Evolutionary conservation across 2,329 filamentous ascomycete species (phyloP), one percentile per base, ranked within the genome.

Genomic region (Pestalotiopsis sp.): DNA sequence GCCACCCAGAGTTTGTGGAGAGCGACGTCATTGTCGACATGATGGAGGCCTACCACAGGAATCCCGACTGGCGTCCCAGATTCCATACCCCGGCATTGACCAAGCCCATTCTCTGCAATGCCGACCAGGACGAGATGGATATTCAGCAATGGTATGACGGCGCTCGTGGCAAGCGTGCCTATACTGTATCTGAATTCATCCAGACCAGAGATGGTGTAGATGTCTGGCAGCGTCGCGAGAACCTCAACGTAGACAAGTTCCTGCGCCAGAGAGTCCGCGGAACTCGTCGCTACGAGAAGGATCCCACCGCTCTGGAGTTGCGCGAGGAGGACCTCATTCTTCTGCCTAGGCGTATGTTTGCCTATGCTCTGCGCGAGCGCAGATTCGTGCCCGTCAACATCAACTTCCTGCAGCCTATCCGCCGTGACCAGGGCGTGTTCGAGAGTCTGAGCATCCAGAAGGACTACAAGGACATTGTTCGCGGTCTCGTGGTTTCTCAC

Each of bases 21-120:
- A 81, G 80, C 60, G 80, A 83, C 27, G 79, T 83, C n/a, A 81
- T 83, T 7, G 77, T 83, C 3, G 81, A 83, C 49, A 74, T 83
- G n/a, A 76, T 75, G 0, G 80, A 82, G 69, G 81, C 81, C 0
- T 81, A 78, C 66, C 79, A 82, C 70, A 79, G 76, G 71, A 79
- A 79, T 66, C 79, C 79, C 0, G 76, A 78, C 65, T 83, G 81
- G 81, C 73, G 77, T 1, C 80, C 81, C 3, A 61, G 6, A 7
- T 77, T 76, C 68, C 75, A 75, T 68, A 74, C 74, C n/a, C 63
- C 77, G 17, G 77, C 77, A 0, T n/a, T 72, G 1, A 70, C 75
- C 72, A 79, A 80, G 73, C 74, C 74, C 4, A 74, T 74, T 4
- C 69, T 74, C 4, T 79, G 76, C 61, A 74, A 80, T 58, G 70